A percentile compares a stretch with the other conserved stretches of the same genome.
Conservation (phyloP, 106 monocot species). For the Amphibolis antarctica region DNA sequence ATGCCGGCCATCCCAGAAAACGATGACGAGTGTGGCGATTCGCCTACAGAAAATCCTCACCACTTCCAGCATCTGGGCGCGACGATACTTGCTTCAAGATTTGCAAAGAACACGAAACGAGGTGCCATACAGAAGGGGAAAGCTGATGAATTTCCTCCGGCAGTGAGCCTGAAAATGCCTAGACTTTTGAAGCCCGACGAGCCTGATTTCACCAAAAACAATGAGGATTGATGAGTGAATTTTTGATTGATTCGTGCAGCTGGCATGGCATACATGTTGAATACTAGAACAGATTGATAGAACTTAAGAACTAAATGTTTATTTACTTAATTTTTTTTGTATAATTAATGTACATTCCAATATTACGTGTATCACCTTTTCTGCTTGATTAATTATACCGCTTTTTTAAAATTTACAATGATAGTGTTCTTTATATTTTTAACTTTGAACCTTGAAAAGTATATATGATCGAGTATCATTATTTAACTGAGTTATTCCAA, state of each 20-base stretch:
- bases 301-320: no score
- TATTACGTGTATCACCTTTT: no score
- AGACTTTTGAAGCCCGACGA: conserved; percentile 17
- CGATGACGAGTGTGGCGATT: neutral
- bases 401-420: no score
- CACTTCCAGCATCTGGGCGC: conserved; percentile 23
- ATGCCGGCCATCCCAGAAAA: conserved; percentile 10
- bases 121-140: neutral
- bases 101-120: conserved; percentile 6
- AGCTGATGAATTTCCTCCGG: neutral
- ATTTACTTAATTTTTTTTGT: no score
- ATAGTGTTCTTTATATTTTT: no score
- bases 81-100: conserved; percentile 25
- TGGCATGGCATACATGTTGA: neutral
- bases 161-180: conserved; percentile 5
- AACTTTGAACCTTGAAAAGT: no score
- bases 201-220: conserved; percentile 12
- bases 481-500: no score
- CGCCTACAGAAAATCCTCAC: conserved; percentile 6
- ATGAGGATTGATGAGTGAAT: neutral
- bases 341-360: no score
- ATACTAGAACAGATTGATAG: no score
- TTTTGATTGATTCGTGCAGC: neutral
- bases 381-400: no score
- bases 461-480: no score